A percentile compares a stretch with the other conserved stretches of the same genome.
Evolutionary conservation across 352 stramenopile genomes (phyloP).

Genomic region (Ochromonadaceae sp.): DNA sequence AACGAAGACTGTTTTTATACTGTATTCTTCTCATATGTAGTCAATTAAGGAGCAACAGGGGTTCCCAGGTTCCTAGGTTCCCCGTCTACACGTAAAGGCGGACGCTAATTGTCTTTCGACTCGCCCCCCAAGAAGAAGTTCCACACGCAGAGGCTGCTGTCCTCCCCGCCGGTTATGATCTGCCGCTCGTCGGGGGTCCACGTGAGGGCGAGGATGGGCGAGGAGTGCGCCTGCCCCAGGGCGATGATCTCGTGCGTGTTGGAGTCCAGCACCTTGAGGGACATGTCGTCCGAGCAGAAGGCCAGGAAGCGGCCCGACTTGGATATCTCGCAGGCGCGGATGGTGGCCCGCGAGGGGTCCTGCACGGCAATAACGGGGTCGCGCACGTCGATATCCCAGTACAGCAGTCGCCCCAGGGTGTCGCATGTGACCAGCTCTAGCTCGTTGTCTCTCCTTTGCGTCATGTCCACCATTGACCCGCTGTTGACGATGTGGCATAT

Average conservation of each 20-base stretch:
- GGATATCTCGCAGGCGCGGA: constrained; percentile 34
- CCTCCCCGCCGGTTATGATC: constrained; percentile 61
- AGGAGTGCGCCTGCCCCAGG: constrained; percentile 44
- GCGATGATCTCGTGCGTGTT: constrained; percentile 31
- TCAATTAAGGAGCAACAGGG: too few relatives aligned
- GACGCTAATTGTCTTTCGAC: too few relatives aligned
- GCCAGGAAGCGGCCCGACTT: constrained; percentile 49
- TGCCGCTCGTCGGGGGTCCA: constrained; percentile 77
- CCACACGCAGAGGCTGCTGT: constrained; percentile 71
- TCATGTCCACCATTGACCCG: constrained; percentile 53
- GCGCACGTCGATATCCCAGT: constrained; percentile 70
- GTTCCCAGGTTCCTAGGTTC: too few relatives aligned
- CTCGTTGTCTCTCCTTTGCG: constrained; percentile 64
- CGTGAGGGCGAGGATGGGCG: constrained; percentile 45
- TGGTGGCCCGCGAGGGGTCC: constrained; percentile 24
- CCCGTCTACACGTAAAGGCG: too few relatives aligned
- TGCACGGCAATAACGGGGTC: constrained; percentile 48
- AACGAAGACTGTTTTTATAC: too few relatives aligned
- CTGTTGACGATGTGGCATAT: constrained; percentile 56
- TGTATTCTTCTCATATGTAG: too few relatives aligned
- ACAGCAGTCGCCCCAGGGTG: constrained; percentile 53
- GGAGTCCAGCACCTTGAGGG: constrained; percentile 49
- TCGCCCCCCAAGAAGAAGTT: constrained; percentile 51
- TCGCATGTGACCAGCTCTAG: constrained; percentile 68
- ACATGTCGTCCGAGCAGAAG: constrained; percentile 52